phyloP scores from a whole-genome alignment of 2,329 filamentous ascomycete species.

The Gaeumannomyces tritici region DNA sequence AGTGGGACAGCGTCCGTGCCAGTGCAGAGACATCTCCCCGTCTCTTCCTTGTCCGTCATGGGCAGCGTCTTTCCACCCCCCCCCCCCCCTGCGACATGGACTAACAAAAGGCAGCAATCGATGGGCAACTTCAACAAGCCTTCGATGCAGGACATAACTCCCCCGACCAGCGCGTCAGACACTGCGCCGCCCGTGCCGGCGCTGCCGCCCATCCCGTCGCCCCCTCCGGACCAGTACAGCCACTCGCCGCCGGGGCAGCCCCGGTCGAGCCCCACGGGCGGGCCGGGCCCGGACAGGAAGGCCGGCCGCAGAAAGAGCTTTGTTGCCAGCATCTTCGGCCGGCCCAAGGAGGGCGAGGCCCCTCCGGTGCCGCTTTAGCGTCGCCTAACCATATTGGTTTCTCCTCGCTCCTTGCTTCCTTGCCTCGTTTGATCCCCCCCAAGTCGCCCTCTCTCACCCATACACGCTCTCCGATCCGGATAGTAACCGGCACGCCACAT shows the following conservation, averaged over 20 bases:
- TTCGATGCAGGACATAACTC: constrained; percentile 10
- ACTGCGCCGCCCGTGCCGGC: constrained; percentile 1
- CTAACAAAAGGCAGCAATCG: constrained; percentile 13
- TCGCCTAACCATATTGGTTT: background rate
- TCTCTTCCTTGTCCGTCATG: background rate
- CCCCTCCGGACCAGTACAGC: background rate
- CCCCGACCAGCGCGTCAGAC: constrained; percentile 10
- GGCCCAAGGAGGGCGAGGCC: constrained; percentile 10
- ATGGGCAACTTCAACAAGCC: constrained; percentile 19
- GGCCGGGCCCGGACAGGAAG: constrained; percentile 10
- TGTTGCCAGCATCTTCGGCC: constrained; percentile 32
- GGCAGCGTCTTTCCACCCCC: background rate
- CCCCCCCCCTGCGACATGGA: no score
- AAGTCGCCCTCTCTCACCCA: no score
- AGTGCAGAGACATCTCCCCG: background rate
- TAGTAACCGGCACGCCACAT: background rate
- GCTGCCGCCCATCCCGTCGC: background rate
- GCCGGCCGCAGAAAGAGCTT: constrained; percentile 36
- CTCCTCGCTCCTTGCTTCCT: background rate
- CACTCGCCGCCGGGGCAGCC: background rate
- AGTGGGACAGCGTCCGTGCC: constrained; percentile 9
- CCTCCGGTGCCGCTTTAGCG: constrained; percentile 5
- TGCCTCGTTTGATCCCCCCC: background rate
- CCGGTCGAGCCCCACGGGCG: background rate
- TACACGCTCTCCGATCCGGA: background rate